Base-by-base conservation (phyloP, 768 basidiomycete species). In the Pleurotus pulmonarius region DNA sequence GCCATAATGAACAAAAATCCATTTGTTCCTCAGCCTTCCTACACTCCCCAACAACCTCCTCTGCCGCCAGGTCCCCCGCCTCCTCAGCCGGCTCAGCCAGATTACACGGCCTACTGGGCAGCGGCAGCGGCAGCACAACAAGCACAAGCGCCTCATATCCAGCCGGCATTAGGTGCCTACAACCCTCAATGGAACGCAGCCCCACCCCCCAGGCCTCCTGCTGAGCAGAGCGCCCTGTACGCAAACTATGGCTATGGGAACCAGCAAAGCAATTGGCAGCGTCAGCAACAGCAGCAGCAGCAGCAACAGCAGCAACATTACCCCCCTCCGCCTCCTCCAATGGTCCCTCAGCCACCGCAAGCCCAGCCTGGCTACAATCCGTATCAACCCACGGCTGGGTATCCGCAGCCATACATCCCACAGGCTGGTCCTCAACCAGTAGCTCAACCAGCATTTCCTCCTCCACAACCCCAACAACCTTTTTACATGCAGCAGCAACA, bases 161-260 rank as follows among this genome's bases (percentile, higher is more conserved):
- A 34, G 29, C 78, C 79, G 49, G 66, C 73, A 45, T 72, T 75
- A 55, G 74, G 68, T 56, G 73, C 79, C 43, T 89, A 86, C 61
- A 81, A 77, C 58, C 79, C 86, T 11, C 87, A 90, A 68, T 88
- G 86, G 87, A 76, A 74, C 51, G 68, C 82, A 12, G 77, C 84
- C 3, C 87, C 85, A 65, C 79, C 85, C 44, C 76, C 86, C 48
- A 87, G 88, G 29, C 76, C 89, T 29, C 76, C 88, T 12, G 51
- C 51, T 9, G 89, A 92, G 61, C 91, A 93, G 65, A 89, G 86
- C 66, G 86, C 89, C 22, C 72, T 94, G 18, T 95, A 94, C 66
- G 91, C 92, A 1, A 94, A 94, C 67, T 95, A 95, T 65, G 93
- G 93, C 29, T 95, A 96, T 67, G 90, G 91, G 2, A 80, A 83